phyloP scores from a whole-genome alignment of 106 monocot species.

The Allium sativum region DNA sequence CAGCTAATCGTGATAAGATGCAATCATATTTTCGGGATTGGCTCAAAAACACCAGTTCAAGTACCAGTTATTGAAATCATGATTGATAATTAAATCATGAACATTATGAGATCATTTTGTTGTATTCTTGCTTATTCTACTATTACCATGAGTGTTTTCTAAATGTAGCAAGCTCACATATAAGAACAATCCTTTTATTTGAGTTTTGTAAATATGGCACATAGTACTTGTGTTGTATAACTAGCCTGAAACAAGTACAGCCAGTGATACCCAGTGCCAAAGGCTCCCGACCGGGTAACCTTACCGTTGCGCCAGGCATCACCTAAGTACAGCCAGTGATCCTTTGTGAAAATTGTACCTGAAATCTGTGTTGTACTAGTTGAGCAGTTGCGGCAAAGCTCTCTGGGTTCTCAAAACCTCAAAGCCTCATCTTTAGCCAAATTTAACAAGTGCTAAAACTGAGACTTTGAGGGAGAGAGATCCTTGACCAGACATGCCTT shows the following conservation, averaged over 20 bases:
- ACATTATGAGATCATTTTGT: not conserved
- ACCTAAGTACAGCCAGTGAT: not conserved
- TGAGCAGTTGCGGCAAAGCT: not conserved
- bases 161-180: conserved; percentile 1
- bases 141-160: not conserved
- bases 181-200: not conserved
- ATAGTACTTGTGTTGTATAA: too few species aligned
- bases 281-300: too few species aligned
- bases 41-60: conserved; percentile 19
- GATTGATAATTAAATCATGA: not conserved
- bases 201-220: not conserved
- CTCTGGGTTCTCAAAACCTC: conserved; percentile 4
- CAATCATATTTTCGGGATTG: conserved; percentile 47
- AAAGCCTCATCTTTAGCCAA: not conserved
- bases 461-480: conserved; percentile 23
- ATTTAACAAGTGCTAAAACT: not conserved
- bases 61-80: not conserved
- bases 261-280: not conserved
- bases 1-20: conserved; percentile 49
- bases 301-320: too few species aligned
- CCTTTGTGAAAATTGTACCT: not conserved
- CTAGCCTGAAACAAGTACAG: not conserved
- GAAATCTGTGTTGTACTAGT: not conserved
- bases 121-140: too few species aligned
- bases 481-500: conserved; percentile 8